Evolutionary conservation across 371 early-diverging fungal species (phyloP), one percentile per base, ranked within the genome.

Genomic region (Mucor ambiguus): DNA sequence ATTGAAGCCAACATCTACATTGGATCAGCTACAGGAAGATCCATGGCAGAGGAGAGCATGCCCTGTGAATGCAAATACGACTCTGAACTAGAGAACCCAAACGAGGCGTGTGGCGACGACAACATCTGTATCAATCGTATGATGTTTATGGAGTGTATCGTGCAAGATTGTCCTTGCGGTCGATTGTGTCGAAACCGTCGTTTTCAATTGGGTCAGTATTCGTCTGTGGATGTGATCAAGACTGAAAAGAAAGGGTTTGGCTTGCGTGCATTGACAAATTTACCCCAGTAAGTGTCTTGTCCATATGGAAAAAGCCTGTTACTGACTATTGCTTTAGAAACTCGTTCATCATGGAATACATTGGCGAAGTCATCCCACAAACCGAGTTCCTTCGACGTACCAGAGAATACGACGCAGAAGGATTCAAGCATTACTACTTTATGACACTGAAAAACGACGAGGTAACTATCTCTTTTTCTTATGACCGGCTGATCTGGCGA

Each of bases 381-480:
- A 56, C 74, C 26, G 87, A 87, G 66, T 96, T 97, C 70, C 70
- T 87, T 55, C 88, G 90, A 68, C 83, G 98, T 9, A 89, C 92
- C 9, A 82, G 82, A 44, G 88, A 90, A 54, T 96, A 97, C 68
- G 87, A 85, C 54, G 70, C 88, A 37, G 83, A 87, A 43, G 94
- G 95, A 41, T 77, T 87, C n/a, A 81, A 87, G 71, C 98, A 98
- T 74, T 96, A 96, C 73, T 98, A 98, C 71, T 97, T 96, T 77
- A 97, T 97, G 97, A 89, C 91, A 57, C 77, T 97, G 20, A 93
- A 93, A 57, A 80, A 85, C 20, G 90, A 93, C 71, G 95, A 96
- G 80, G 92, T 93, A 74, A 44, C 64, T 28, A 9, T 30, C 2
- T 7, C 11, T 29, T 43, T 28, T n/a, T n/a, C n/a, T n/a, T n/a